Base-by-base conservation (phyloP, 116 monocot genomes). In the Posidonia oceanica region DNA sequence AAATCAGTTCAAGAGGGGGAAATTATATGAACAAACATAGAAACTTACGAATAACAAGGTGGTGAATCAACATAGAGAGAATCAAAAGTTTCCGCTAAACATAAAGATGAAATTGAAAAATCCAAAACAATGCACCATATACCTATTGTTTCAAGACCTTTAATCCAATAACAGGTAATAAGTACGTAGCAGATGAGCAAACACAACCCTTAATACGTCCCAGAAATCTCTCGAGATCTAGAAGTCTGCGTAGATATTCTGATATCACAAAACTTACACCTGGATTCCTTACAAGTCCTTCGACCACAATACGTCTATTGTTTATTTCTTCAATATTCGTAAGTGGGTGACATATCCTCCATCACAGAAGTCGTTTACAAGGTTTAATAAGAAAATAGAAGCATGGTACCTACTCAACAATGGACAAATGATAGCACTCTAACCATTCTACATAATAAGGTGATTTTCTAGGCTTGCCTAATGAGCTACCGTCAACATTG, bases 271-370 rank as follows among this genome's bases (percentile, higher is more conserved):
- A 78, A 39, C 64, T 67, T 69, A 89, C 55, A 13, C 71, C 89
- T 54, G 76, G 64, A 80, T 89, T 40, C 37, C 83, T 81, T 39
- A 83, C 63, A 38, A 96, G 75, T 2, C 84, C 96, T 61, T 91
- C 91, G 17, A 96, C 96, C 18, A 65, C 65, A 1, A 14, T 65
- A 41, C 92, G 89, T 57, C 93, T 83, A 52, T 78, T 67, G 68
- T 97, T 90, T 70, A 92, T 89, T 60, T 87, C 89, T 56, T 77
- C 76, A 69, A 81, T 69, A 56, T 84, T 71, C 75, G 75, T 92
- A 15, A 93, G 70, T 16, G 97, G 97, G 79, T 93, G 92, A 65
- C 89, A 97, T 58, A 97, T 92, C 97, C 97, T 92, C 59, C 81
- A 85, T 84, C 83, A 89, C 59, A 97, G 69, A 57, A 97, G 82